Evolutionary conservation across 495 filamentous ascomycete genomes (phyloP).

Genomic region (Trichocladium uniseriatum): DNA sequence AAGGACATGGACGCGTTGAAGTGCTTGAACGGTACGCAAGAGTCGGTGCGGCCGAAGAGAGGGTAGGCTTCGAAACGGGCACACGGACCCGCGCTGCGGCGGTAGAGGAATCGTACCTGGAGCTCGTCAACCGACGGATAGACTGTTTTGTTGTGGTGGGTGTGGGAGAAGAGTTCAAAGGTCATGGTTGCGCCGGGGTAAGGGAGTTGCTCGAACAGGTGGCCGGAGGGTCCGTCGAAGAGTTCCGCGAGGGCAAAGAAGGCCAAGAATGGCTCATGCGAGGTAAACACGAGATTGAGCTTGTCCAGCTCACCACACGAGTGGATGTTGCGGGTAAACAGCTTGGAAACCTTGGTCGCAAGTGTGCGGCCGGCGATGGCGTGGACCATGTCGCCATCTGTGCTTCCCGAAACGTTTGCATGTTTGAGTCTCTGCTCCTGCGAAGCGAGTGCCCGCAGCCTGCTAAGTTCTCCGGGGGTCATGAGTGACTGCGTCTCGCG

Average conservation of each 20-base stretch:
- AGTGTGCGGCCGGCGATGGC: conserved; percentile 36
- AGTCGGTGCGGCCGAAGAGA: background rate
- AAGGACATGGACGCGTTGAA: background rate
- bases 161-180: conserved; percentile 34
- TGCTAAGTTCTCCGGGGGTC: conserved; percentile 12
- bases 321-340: conserved; percentile 25
- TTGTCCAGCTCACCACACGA: conserved; percentile 23
- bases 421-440: conserved; percentile 28
- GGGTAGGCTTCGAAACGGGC: background rate
- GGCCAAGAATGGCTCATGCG: conserved; percentile 34
- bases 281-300: conserved; percentile 34
- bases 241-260: conserved; percentile 33
- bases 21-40: background rate
- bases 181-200: conserved; percentile 32
- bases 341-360: conserved; percentile 19
- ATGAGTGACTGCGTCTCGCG: conserved; percentile 16
- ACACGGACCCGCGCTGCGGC: conserved; percentile 20
- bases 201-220: conserved; percentile 27
- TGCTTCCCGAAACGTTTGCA: conserved; percentile 21
- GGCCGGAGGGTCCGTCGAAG: conserved; percentile 7
- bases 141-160: conserved; percentile 5
- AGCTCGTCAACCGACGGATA: conserved; percentile 23
- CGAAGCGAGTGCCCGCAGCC: conserved; percentile 26
- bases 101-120: conserved; percentile 35
- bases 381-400: conserved; percentile 28